phyloP scores from a whole-genome alignment of 163 green algal genomes.

The Prototheca cutis region DNA sequence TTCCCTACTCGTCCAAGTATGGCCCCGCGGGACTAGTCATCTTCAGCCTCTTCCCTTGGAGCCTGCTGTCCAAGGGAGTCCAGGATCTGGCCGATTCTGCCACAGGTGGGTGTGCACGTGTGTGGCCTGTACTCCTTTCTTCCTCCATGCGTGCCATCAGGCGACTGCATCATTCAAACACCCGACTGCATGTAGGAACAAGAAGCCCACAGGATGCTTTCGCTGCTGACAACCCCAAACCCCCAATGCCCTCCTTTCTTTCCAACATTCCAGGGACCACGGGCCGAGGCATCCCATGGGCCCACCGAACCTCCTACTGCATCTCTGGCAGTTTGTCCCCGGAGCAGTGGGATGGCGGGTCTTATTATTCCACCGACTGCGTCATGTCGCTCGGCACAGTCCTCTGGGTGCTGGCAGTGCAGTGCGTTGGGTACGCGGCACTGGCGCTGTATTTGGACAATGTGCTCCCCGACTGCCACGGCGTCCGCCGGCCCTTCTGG shows the following conservation, averaged over 20 bases:
- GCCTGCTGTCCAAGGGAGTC: conserved; percentile 22
- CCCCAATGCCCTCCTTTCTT: too few species aligned
- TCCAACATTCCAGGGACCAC: not conserved
- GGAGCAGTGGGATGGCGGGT: not conserved
- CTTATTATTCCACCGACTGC: conserved; percentile 18
- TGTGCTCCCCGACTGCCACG: conserved; percentile 28
- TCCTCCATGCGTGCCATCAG: too few species aligned
- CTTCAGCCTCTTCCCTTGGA: conserved; percentile 28
- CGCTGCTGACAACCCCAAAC: too few species aligned
- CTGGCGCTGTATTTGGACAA: conserved; percentile 88
- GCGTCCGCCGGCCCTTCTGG: conserved; percentile 13
- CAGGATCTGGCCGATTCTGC: conserved; percentile 10
- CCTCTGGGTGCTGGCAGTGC: conserved; percentile 40
- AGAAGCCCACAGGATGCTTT: too few species aligned
- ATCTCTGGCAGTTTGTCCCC: not conserved
- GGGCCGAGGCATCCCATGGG: conserved; percentile 9
- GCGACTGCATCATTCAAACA: too few species aligned
- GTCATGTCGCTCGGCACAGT: conserved; percentile 20
- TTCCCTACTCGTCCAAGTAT: conserved; percentile 18
- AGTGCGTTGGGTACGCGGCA: conserved; percentile 66
- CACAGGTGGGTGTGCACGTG: too few species aligned
- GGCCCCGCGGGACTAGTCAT: not conserved
- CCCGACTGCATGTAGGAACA: too few species aligned
- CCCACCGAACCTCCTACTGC: conserved; percentile 21
- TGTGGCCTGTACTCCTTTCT: too few species aligned